These are phyloP conservation scores for Geranomyces michiganensis DNA, from an alignment of 192 early-diverging fungal genomes.

Conservation along the genomic window DNA sequence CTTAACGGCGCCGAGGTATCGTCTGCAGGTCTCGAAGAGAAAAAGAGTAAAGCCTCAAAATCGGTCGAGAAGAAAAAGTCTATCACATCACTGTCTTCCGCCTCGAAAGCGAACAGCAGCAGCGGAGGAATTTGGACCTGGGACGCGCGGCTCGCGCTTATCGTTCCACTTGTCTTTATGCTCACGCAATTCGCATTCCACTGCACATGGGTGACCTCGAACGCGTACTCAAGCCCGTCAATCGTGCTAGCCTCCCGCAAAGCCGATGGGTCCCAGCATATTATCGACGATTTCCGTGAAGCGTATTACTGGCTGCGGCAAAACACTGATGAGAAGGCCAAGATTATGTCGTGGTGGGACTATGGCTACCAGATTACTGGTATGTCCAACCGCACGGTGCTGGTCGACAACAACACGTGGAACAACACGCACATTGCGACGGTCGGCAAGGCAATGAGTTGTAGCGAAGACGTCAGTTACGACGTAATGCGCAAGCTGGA, in stretches of 20 bases:
- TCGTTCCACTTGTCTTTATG: slow-evolving; percentile 68
- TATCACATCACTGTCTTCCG: too few relatives aligned
- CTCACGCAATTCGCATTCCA: slow-evolving; percentile 93
- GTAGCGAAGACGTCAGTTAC: slow-evolving; percentile 89
- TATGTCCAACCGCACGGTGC: slow-evolving; percentile 93
- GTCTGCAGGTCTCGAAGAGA: slow-evolving; percentile 30
- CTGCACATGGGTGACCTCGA: slow-evolving; percentile 98
- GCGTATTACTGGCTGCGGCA: slow-evolving; percentile 99
- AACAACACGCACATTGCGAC: slow-evolving; percentile 99
- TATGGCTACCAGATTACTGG: slow-evolving; percentile 99
- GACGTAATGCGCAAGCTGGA: slow-evolving; percentile 88
- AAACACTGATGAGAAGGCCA: slow-evolving; percentile 90
- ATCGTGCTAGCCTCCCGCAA: slow-evolving; percentile 90
- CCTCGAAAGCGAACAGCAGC: slow-evolving; percentile 3
- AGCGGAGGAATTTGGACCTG: slow-evolving; percentile 11
- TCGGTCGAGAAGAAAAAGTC: slow-evolving; percentile 18
- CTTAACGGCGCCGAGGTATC: slow-evolving; percentile 24
- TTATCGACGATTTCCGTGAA: slow-evolving; percentile 99
- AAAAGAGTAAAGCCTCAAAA: slow-evolving; percentile 38
- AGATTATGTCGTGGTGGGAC: slow-evolving; percentile 99
- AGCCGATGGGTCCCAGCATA: slow-evolving; percentile 87
- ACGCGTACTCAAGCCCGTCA: slow-evolving; percentile 98
- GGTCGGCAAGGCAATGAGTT: slow-evolving; percentile 93
- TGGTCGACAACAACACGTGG: slow-evolving; percentile 99
- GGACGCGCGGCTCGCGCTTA: slow-evolving; percentile 39